Evolutionary conservation across 2,329 filamentous ascomycete species (phyloP).

Genomic region (Cryphonectria carpinicola): DNA sequence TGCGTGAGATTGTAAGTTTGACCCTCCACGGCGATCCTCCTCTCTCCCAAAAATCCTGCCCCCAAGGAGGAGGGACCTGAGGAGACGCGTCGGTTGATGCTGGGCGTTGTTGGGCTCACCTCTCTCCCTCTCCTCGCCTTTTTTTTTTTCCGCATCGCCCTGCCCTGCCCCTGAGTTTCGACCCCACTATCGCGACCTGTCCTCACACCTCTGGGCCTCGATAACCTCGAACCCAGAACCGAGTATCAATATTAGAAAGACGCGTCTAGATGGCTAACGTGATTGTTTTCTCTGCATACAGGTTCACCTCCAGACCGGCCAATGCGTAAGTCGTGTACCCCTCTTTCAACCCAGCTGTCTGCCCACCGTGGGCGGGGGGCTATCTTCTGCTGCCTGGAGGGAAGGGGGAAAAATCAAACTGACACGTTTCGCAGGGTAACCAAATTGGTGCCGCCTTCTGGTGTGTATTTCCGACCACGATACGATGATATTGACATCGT

Average conservation of each 20-base stretch:
- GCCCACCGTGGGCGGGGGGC: constrained; percentile 1
- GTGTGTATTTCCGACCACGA: constrained; percentile 52
- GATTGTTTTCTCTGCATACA: constrained; percentile 55
- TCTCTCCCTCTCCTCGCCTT: not conserved
- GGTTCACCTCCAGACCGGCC: constrained; percentile 99
- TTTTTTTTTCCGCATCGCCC: constrained; percentile 21
- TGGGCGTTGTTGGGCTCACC: constrained; percentile 12
- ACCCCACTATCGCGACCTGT: constrained; percentile 34
- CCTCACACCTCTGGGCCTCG: constrained; percentile 17
- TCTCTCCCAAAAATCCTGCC: constrained; percentile 2
- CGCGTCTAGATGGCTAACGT: constrained; percentile 55
- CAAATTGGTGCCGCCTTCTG: constrained; percentile 99
- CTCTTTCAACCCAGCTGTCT: constrained; percentile 2
- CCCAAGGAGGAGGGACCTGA: not conserved
- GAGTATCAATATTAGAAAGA: constrained; percentile 26
- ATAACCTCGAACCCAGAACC: constrained; percentile 4
- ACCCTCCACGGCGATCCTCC: constrained; percentile 16
- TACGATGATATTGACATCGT: constrained; percentile 1
- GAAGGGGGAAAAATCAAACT: constrained; percentile 1
- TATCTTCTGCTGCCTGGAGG: not conserved
- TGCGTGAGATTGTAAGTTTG: constrained; percentile 74
- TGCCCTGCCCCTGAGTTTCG: constrained; percentile 35
- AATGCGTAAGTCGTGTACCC: constrained; percentile 73
- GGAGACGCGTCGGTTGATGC: constrained; percentile 33
- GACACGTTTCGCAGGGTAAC: constrained; percentile 74